Base-by-base conservation (phyloP, 75 land plant genomes). In the Cryptomeria japonica region DNA sequence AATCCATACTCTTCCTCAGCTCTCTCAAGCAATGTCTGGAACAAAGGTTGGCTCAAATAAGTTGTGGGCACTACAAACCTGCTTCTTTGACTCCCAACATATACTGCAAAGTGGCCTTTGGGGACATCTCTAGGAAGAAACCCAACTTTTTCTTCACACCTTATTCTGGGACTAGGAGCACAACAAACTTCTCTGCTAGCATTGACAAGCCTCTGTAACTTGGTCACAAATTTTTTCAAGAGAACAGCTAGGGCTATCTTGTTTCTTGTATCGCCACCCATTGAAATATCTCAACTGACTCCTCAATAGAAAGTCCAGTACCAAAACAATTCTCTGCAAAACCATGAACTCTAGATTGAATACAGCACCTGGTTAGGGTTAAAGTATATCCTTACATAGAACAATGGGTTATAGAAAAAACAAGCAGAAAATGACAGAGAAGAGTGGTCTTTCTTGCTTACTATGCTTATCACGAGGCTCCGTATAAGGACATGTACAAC, bases 1-100 rank as follows among this genome's bases (percentile, higher is more conserved):
- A 91, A 94, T 49, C 95, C 95, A 44, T 87, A 92, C 91, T 94
- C 94, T 89, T 94, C 96, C 84, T 93, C 93, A 0, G 96, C 92
- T 68, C 83, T 88, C 38, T 64, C 68, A 75, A 96, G 88, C 32
- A 96, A 76, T 55, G 84, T 84, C 82, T 91, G 91, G 49, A 96
- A 93, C 83, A 90, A 85, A 37, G 94, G 94, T 82, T 93, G 91
- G 18, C 82, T 64, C 76, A 96, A 77, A 80, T 91, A 89, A 12
- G 89, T 87, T 31, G 92, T 93, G 15, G 93, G 92, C 39, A 94
- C 90, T 16, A 96, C 90, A 90, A 93, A 93, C 36, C 96, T 84
- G 51, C 77, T 80, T 72, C 92, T 75, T 61, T 90, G 90, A 53
- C 84, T 84, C 2, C 94, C 76, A 89, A 93, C 18, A 94, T 95